Conservation (phyloP, 139 green algal genomes). For the Micromonas commoda region DNA sequence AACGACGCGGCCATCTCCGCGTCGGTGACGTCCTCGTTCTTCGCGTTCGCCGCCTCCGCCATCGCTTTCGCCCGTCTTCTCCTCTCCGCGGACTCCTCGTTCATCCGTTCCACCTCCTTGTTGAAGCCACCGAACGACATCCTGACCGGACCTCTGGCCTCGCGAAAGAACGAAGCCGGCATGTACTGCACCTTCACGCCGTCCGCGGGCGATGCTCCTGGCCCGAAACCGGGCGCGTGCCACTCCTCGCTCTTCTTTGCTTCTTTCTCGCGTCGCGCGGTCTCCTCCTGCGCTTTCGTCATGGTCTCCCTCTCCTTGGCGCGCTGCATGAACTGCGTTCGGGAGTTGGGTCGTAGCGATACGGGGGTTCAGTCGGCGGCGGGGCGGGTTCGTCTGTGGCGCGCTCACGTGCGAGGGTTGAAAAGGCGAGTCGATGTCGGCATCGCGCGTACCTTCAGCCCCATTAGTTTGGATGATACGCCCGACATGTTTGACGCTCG, state of each 20-base stretch:
- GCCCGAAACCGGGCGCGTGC: not conserved
- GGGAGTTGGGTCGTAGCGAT: not conserved
- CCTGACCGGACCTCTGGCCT: too few relatives aligned
- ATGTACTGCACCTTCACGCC: too few relatives aligned
- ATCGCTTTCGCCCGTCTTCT: not conserved
- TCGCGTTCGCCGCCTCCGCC: not conserved
- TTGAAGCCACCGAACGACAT: not conserved
- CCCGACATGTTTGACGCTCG: too few relatives aligned
- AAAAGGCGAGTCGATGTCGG: too few relatives aligned
- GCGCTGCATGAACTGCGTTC: conserved; percentile 7
- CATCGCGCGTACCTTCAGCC: not conserved
- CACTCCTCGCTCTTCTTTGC: not conserved
- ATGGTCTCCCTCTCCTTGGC: not conserved
- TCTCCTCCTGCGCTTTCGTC: not conserved
- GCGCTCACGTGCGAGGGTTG: too few relatives aligned
- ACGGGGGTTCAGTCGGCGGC: not conserved
- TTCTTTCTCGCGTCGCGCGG: not conserved
- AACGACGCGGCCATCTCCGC: not conserved
- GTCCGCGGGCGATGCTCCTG: too few relatives aligned
- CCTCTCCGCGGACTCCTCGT: not conserved
- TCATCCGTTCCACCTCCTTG: not conserved
- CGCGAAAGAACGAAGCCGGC: too few relatives aligned
- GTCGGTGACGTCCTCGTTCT: not conserved
- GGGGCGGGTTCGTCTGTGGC: too few relatives aligned
- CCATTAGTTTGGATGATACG: not conserved